Conservation (phyloP, 257 asterid genomes). For the Salvia miltiorrhiza region DNA sequence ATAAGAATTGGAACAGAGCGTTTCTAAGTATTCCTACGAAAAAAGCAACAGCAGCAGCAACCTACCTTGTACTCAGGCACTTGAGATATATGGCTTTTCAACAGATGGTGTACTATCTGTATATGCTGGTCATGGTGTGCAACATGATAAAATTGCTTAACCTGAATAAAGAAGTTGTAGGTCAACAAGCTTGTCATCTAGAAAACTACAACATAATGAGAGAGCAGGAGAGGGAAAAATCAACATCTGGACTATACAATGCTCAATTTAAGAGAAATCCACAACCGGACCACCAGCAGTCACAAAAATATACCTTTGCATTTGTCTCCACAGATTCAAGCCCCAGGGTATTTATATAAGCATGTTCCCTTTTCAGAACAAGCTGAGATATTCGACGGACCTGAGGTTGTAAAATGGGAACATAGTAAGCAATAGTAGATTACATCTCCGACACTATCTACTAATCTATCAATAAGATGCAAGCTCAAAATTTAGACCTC, state of each 20-base stretch:
- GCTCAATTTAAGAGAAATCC: no score
- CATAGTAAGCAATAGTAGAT: slow-evolving; percentile 6
- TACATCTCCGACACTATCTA: background rate
- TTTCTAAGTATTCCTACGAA: background rate
- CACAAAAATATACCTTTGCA: slow-evolving; percentile 45
- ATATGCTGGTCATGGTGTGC: slow-evolving; percentile 77
- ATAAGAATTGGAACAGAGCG: background rate
- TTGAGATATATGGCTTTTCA: slow-evolving; percentile 63
- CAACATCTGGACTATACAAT: no score
- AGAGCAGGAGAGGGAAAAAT: background rate
- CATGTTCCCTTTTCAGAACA: slow-evolving; percentile 79
- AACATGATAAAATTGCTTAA: slow-evolving; percentile 70
- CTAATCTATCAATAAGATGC: background rate
- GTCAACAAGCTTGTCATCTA: slow-evolving; percentile 7
- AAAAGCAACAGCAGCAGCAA: slow-evolving; percentile 11
- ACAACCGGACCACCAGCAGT: no score
- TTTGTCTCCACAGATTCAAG: slow-evolving; percentile 64
- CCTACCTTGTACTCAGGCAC: slow-evolving; percentile 75
- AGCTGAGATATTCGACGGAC: slow-evolving; percentile 91
- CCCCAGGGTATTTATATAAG: slow-evolving; percentile 74
- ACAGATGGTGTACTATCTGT: slow-evolving; percentile 61
- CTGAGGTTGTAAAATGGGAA: slow-evolving; percentile 41
- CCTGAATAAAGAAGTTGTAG: slow-evolving; percentile 45
- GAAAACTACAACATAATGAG: background rate
- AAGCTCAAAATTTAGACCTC: slow-evolving; percentile 54